Evolutionary conservation across 192 early-diverging fungal species (phyloP), one percentile per base, ranked within the genome.

Genomic region (Podila horticola): DNA sequence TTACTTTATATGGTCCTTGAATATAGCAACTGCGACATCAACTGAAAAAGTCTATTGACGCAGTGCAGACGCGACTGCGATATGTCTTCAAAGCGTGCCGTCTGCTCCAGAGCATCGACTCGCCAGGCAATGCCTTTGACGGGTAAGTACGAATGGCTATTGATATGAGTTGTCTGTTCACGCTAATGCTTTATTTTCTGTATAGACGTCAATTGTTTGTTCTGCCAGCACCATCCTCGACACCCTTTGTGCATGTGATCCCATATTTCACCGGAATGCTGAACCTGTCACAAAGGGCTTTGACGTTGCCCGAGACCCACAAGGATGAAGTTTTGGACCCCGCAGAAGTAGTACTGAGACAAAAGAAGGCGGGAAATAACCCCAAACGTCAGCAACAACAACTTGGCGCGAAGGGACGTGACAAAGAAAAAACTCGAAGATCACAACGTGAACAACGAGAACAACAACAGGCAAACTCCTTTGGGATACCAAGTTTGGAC

Each of bases 171-270:
- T 24, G 17, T 20, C 10, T 12, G 6, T 11, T 60, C 4, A 5
- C 33, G 19, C 59, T 29, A 4, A 30, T 60, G 19, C 5, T 22
- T 17, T 28, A 51, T 67, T 33, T 34, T 52, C 0, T 20, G 15
- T 22, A 6, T 64, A 79, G 76, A n/a, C 76, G 76, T 22, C 76
- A 79, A 19, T 61, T 79, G 30, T 79, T 79, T 60, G 76, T 79
- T 36, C 49, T 79, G 36, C 70, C 76, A 26, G 71, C 58, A n/a
- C 70, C 76, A 26, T 79, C 75, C 3, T 71, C 69, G 28, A 79
- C 61, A 6, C 76, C 76, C 11, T 79, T 79, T 64, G 76, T 79
- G 8, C 69, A 79, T 41, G 76, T 72, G 45, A 72, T 79, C 26
- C 76, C 76, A 5, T 30, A 67, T 13, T 79, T 79, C 33, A 68